Base-by-base conservation (phyloP, 2,329 filamentous ascomycete species). In the Colletotrichum sp. region DNA sequence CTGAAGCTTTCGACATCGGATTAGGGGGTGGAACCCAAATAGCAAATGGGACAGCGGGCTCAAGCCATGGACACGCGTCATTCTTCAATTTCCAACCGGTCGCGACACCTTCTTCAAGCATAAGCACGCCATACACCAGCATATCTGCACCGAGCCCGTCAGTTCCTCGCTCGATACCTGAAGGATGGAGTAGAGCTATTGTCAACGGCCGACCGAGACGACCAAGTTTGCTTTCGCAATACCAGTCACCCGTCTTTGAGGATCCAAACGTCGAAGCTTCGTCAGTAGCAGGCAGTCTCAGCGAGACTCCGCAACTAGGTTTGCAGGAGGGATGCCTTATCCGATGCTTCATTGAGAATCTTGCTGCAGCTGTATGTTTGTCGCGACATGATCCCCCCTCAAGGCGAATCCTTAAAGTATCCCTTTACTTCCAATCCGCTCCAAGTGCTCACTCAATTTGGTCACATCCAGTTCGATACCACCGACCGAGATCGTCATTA, bases 401-500 rank as follows among this genome's bases (percentile, higher is more conserved):
- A n/a, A n/a, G n/a, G n/a, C n/a, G n/a, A n/a, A n/a, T n/a, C n/a
- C 26, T 13, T 18, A 3, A 15, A 15, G 10, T 15, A 4, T 21
- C n/a, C n/a, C n/a, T 2, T 12, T 21, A 7, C 12, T 13, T 52
- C 12, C n/a, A 0, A 21, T 52, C 10, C 4, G 44, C 1, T 24
- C 10, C n/a, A 52, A 52, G 6, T 21, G n/a, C 44, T 52, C 10
- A 52, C 44, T 52, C n/a, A 52, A 21, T 13, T 52, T 13, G 44
- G 44, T 24, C 44, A 13, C 44, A 7, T 24, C 39, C 28, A 72
- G 49, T 72, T 72, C 59, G 69, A 72, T 18, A 72, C 69, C 5
- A 67, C 69, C 5, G 69, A 72, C 28, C 49, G 69, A n/a, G 69
- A 72, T 39, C 62, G 69, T 4, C 62, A 72, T 30, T 72, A 67